These are phyloP conservation scores for Cystobasidiaceae sp. DNA, from an alignment of 1,284 basidiomycete species.

Conservation along the genomic window DNA sequence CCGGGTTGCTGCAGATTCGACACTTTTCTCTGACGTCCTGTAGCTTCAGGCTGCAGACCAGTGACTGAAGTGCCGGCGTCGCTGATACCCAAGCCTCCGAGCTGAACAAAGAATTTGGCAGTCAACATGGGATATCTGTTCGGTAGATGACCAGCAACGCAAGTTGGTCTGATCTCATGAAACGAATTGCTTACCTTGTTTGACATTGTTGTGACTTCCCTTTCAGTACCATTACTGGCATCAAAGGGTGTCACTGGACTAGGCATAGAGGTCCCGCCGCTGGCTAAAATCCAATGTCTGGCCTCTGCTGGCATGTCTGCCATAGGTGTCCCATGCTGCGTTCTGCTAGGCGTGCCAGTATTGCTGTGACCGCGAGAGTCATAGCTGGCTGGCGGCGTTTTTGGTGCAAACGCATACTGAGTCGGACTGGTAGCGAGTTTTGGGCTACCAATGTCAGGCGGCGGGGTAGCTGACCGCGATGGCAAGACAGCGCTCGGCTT, in stretches of 20 bases:
- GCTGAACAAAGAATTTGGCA: not conserved
- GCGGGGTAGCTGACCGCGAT: constrained; percentile 12
- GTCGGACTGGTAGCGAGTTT: not conserved
- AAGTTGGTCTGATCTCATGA: too few species aligned
- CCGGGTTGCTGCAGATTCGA: too few species aligned
- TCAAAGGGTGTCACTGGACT: constrained; percentile 14
- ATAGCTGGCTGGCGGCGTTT: constrained; percentile 10
- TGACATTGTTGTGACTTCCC: not conserved
- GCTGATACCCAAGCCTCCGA: constrained; percentile 24
- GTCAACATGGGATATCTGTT: not conserved
- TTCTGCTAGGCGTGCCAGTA: not conserved
- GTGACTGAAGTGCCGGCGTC: too few species aligned
- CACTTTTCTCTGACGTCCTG: too few species aligned
- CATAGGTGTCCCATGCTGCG: constrained; percentile 12
- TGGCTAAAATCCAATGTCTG: constrained; percentile 3
- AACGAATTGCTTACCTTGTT: not conserved
- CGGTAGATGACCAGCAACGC: not conserved
- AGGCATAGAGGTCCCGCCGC: constrained; percentile 1
- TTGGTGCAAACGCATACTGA: constrained; percentile 12
- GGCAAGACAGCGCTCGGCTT: not conserved
- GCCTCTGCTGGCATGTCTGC: constrained; percentile 24
- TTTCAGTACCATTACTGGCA: not conserved
- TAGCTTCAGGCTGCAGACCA: not conserved
- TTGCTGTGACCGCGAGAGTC: not conserved
- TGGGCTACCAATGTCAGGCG: constrained; percentile 1